Evolutionary conservation across 2,329 filamentous ascomycete species (phyloP).

Genomic region (Davidsoniella virescens): DNA sequence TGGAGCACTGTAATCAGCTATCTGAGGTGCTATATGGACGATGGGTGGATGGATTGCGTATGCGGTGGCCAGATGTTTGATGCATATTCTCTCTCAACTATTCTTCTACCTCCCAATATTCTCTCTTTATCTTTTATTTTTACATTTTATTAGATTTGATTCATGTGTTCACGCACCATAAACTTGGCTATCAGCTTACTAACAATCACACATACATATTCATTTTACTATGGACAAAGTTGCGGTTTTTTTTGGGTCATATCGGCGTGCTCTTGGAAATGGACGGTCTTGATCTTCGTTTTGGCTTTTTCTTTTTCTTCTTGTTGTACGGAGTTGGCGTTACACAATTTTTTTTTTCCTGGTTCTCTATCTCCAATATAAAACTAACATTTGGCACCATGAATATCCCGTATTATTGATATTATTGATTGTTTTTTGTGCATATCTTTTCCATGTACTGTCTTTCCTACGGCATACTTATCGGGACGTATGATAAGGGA

Average conservation of each 20-base stretch:
- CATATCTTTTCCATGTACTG: no score
- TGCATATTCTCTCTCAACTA: background rate
- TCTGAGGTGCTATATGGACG: slow-evolving; percentile 80
- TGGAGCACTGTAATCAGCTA: slow-evolving; percentile 84
- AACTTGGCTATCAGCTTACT: background rate
- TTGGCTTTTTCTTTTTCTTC: no score
- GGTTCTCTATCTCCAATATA: background rate
- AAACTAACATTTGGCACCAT: background rate
- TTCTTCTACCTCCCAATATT: background rate
- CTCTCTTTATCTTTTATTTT: background rate
- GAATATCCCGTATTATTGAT: background rate
- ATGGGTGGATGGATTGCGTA: slow-evolving; percentile 72
- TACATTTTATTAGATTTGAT: background rate
- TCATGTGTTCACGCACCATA: no score
- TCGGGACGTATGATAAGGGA: no score
- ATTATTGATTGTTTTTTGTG: background rate
- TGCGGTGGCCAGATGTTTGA: slow-evolving; percentile 43
- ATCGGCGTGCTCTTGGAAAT: no score
- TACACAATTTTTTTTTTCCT: no score
- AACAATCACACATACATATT: background rate
- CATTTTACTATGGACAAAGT: background rate
- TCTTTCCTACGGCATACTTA: no score
- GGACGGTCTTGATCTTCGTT: no score
- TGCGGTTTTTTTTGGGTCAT: no score
- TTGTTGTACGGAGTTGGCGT: no score